These are phyloP conservation scores for Trametes sp. DNA, from an alignment of 1,284 basidiomycete genomes.

Conservation along the genomic window DNA sequence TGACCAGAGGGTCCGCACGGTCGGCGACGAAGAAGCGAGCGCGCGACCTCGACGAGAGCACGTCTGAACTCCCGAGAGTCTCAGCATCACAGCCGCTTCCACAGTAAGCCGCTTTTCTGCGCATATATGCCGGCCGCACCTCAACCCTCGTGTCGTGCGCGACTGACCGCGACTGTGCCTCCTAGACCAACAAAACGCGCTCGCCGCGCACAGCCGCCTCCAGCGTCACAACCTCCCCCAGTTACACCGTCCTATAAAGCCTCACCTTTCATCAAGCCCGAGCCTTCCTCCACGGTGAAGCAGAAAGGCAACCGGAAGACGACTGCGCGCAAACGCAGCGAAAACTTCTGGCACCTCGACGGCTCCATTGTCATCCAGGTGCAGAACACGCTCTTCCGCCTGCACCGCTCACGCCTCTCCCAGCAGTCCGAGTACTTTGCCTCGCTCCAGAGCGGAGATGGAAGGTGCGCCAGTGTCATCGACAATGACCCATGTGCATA, in stretches of 20 bases:
- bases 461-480: constrained; percentile 21
- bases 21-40: background rate
- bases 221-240: constrained; percentile 18
- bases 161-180: no score
- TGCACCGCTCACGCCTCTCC: constrained; percentile 47
- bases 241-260: constrained; percentile 1
- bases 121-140: no score
- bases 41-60: background rate
- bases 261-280: background rate
- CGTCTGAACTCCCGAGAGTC: background rate
- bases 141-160: no score
- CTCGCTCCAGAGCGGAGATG: constrained; percentile 25
- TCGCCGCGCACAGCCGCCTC: constrained; percentile 5
- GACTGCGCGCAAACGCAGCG: constrained; percentile 13
- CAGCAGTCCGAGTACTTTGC: constrained; percentile 46
- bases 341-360: constrained; percentile 47
- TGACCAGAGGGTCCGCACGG: background rate
- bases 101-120: background rate
- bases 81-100: constrained; percentile 4
- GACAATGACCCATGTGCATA: background rate
- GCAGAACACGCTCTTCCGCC: constrained; percentile 41
- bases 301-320: constrained; percentile 10
- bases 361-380: constrained; percentile 47
- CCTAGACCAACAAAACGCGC: constrained; percentile 23
- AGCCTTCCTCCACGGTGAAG: background rate